These are phyloP conservation scores for Kodamaea alishanica DNA, from an alignment of 1,139 yeast species.

Conservation along the genomic window DNA sequence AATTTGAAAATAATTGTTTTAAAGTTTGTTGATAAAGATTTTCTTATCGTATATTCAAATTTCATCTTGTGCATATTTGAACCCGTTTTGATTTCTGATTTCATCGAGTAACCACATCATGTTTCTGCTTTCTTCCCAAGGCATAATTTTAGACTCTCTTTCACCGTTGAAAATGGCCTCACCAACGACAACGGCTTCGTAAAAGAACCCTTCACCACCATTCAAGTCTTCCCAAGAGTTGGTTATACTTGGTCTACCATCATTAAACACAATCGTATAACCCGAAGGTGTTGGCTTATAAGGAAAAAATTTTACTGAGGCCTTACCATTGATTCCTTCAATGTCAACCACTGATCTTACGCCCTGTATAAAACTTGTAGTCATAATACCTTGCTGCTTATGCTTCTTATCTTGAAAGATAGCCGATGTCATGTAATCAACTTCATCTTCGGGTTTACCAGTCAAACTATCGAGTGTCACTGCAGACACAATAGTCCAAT, in stretches of 20 bases:
- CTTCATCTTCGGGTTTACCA: slow-evolving; percentile 15
- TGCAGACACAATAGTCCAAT: slow-evolving; percentile 17
- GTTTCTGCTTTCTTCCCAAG: slow-evolving; percentile 15
- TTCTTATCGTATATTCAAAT: background rate
- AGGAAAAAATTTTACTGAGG: slow-evolving; percentile 11
- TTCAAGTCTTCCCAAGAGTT: slow-evolving; percentile 10
- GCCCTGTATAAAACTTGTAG: slow-evolving; percentile 8
- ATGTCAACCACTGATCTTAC: slow-evolving; percentile 16
- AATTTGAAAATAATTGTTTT: too few species aligned
- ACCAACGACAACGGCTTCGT: slow-evolving; percentile 18
- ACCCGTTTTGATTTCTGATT: slow-evolving; percentile 13
- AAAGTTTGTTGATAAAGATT: too few species aligned
- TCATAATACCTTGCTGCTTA: slow-evolving; percentile 20
- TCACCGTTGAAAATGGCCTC: slow-evolving; percentile 14
- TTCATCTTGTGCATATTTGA: slow-evolving; percentile 14
- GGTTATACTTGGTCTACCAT: slow-evolving; percentile 7
- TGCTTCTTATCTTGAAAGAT: slow-evolving; percentile 17
- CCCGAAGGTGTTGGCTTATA: slow-evolving; percentile 17
- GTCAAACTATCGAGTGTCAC: slow-evolving; percentile 18
- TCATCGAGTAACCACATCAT: slow-evolving; percentile 16
- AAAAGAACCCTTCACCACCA: slow-evolving; percentile 18
- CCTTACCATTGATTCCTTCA: slow-evolving; percentile 20
- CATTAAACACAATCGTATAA: slow-evolving; percentile 11
- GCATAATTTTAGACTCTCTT: slow-evolving; percentile 11
- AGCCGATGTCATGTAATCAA: slow-evolving; percentile 17